Percentiles rank a stretch among this genome's conserved stretches.
These are phyloP conservation scores for Globisporangium irregulare DNA, from an alignment of 352 stramenopile species.

Conservation along the genomic window DNA sequence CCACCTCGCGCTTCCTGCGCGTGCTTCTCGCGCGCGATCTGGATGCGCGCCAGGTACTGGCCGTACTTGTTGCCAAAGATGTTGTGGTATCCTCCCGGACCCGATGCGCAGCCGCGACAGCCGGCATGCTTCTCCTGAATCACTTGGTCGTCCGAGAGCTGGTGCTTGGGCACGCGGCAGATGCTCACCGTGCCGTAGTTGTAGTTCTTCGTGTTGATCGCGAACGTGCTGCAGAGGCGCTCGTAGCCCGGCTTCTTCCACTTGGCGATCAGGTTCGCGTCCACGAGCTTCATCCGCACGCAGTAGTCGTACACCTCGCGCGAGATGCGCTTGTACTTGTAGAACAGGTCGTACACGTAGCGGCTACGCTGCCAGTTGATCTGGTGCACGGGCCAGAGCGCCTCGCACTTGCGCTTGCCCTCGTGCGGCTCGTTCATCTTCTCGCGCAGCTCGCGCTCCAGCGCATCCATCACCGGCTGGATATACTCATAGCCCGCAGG, in stretches of 20 bases:
- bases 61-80: slow-evolving; percentile 99
- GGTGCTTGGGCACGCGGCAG: slow-evolving; percentile 94
- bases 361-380: slow-evolving; percentile 99
- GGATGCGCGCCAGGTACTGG: slow-evolving; percentile 96
- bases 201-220: slow-evolving; percentile 99
- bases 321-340: slow-evolving; percentile 95
- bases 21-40: slow-evolving; percentile 89
- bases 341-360: slow-evolving; percentile 99
- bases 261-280: slow-evolving; percentile 97
- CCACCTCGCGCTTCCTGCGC: slow-evolving; percentile 21
- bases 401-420: slow-evolving; percentile 96
- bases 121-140: slow-evolving; percentile 94
- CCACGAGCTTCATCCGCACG: slow-evolving; percentile 91
- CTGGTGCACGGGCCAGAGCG: slow-evolving; percentile 98
- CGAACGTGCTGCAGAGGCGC: slow-evolving; percentile 96
- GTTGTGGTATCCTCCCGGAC: slow-evolving; percentile 92
- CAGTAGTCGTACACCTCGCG: slow-evolving; percentile 98
- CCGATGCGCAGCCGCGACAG: slow-evolving; percentile 96
- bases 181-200: slow-evolving; percentile 98
- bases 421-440: slow-evolving; percentile 98
- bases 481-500: slow-evolving; percentile 95
- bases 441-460: slow-evolving; percentile 97
- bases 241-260: slow-evolving; percentile 99
- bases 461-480: slow-evolving; percentile 93
- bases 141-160: slow-evolving; percentile 88